These are phyloP conservation scores for Euphorbia schlechtendalii DNA, from an alignment of 441 rosid species.

Conservation along the genomic window DNA sequence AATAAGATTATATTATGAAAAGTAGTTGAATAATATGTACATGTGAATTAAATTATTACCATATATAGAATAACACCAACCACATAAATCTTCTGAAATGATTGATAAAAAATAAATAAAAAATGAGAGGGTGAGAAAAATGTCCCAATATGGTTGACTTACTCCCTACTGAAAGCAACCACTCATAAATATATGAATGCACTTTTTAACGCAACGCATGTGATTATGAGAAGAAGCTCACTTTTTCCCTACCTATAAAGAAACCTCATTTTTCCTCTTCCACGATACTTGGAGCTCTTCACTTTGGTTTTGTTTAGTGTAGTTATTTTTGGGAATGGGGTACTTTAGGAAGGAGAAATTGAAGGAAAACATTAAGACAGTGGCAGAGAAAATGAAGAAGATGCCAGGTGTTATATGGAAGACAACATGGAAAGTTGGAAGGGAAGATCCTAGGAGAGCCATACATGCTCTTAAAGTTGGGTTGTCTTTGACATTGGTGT, in stretches of 20 bases:
- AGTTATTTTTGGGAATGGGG: too few species aligned
- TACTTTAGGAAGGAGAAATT: conserved; percentile 11
- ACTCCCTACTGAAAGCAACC: conserved; percentile 21
- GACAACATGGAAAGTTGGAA: conserved; percentile 44
- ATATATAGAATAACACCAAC: too few species aligned
- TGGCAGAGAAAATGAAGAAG: conserved; percentile 31
- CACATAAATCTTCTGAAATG: too few species aligned
- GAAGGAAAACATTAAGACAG: conserved; percentile 23
- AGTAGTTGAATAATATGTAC: too few species aligned
- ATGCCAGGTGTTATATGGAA: conserved; percentile 27
- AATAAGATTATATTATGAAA: too few species aligned
- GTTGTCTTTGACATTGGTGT: conserved; percentile 49
- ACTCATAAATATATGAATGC: conserved; percentile 15
- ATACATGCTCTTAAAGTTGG: conserved; percentile 84
- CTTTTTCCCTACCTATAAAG: conserved; percentile 13
- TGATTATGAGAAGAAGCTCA: conserved; percentile 20
- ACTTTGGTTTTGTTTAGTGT: too few species aligned
- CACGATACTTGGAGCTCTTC: conserved; percentile 18
- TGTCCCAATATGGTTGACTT: conserved; percentile 20
- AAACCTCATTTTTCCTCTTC: conserved; percentile 3
- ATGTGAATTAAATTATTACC: too few species aligned
- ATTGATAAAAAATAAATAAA: too few species aligned
- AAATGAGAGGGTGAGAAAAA: neutral
- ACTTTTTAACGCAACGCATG: conserved; percentile 30
- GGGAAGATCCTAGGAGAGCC: conserved; percentile 71